Evolutionary conservation across 257 asterid genomes (phyloP).

Genomic region (Solanum appendiculatum): DNA sequence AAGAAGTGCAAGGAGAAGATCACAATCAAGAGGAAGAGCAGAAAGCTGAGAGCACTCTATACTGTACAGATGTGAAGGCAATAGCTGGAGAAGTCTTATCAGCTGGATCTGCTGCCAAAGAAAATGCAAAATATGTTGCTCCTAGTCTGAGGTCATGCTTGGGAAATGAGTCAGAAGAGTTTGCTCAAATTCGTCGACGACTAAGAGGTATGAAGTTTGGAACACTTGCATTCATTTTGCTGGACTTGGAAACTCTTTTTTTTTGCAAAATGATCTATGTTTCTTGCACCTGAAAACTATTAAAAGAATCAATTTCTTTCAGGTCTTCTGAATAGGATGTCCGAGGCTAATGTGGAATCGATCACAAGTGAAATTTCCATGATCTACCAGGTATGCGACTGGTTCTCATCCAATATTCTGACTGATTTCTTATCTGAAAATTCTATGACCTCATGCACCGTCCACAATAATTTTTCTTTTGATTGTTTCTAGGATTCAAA

Average conservation of each 20-base stretch:
- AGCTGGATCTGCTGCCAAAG: conserved; percentile 12
- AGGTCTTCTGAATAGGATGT: conserved; percentile 82
- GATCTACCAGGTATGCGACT: conserved; percentile 38
- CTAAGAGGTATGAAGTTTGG: conserved; percentile 45
- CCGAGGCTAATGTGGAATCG: conserved; percentile 79
- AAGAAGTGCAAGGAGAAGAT: conserved; percentile 8
- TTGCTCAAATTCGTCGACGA: conserved; percentile 58
- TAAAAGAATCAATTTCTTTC: conserved; percentile 13
- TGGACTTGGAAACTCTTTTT: neutral
- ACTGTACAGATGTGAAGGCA: conserved; percentile 9
- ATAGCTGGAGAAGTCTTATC: conserved; percentile 7
- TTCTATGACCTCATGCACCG: neutral
- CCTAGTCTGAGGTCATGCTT: conserved; percentile 58
- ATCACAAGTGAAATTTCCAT: conserved; percentile 55
- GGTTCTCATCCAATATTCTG: neutral
- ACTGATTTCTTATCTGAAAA: neutral
- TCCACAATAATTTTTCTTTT: neutral
- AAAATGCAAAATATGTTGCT: conserved; percentile 39
- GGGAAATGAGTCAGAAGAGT: conserved; percentile 55
- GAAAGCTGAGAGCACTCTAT: conserved; percentile 18
- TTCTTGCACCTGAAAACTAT: neutral
- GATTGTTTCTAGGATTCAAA: neutral
- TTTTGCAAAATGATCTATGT: neutral
- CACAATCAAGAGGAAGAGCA: conserved; percentile 9
- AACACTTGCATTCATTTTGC: neutral